Evolutionary conservation across 352 stramenopile genomes (phyloP), one percentile per base, ranked within the genome.

Genomic region (Phytophthora tubulina): DNA sequence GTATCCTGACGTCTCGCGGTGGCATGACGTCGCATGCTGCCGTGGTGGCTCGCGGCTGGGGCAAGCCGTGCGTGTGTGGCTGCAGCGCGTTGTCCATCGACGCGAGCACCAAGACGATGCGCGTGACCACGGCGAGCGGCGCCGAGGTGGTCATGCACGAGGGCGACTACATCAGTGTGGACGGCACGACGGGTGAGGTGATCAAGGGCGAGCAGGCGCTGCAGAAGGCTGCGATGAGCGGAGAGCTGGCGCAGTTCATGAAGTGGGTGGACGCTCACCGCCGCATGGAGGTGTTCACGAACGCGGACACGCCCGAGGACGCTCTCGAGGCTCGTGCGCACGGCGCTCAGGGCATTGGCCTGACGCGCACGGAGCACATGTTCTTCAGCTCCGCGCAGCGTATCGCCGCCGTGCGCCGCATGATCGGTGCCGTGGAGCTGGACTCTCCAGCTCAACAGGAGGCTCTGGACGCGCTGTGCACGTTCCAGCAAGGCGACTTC

Each of bases 211-310:
- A 75, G 68, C 61, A 72, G 49, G 49, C 33, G 27, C 41, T 72
- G 30, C 58, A 71, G 61, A 67, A 72, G 41, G 49, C 68, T 48
- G 32, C 55, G 46, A 60, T 75, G 39, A 72, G 68, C 49, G 55
- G 54, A 27, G 61, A 75, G 0, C 53, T 75, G 41, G 67, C 41
- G 39, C 60, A 75, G 54, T 67, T 75, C 33, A 75, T 75, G 61
- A 56, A 62, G 46, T 75, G 67, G 67, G 67, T 75, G 60, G 67
- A 71, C 54, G 67, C 59, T 30, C 67, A 75, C 67, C 67, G 53
- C 61, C 60, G 60, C 54, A 75, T 75, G 61, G 53, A 71, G 54
- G 61, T 75, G 67, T 75, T 62, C 53, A 70, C 67, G 54, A 75
- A 70, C 41, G 67, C 60, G 1, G 67, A 70, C 60, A 71, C 61